Base-by-base conservation (phyloP, 2,329 filamentous ascomycete genomes). In the Biscogniauxia mediterranea region DNA sequence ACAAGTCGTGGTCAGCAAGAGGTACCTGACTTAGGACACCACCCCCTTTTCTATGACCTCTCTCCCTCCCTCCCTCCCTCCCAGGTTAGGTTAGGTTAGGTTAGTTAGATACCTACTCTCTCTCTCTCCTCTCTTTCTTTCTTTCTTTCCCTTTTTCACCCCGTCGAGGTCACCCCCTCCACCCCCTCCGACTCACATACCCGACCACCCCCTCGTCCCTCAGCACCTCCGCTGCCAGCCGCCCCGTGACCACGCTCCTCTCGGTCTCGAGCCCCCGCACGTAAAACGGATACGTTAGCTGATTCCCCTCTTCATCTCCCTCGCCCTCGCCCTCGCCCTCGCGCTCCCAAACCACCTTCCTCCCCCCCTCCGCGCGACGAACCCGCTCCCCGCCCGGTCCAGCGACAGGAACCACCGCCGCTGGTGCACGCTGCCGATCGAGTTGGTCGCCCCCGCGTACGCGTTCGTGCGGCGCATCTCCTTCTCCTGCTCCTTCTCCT, bases 351-450 rank as follows among this genome's bases (percentile, higher is more conserved):
- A 70, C 64, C 2, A 64, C 53, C 50, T 62, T 60, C 13, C 66
- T 69, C 2, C 63, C 28, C 57, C 58, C 56, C 69, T 70, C 21
- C 70, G 71, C 68, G 74, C 75, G 17, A 73, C 71, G 59, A 91
- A 89, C 4, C 88, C 88, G 55, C 83, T 86, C 4, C 79, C 82
- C 25, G 69, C 71, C 13, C 85, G 79, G 68, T 91, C 89, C 1
- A 91, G 76, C 11, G 83, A 83, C 19, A 90, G 68, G 61, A 85
- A 89, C 89, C 88, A 91, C 51, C 80, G 79, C 5, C 88, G 81
- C 71, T 91, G 88, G 67, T 91, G 83, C 3, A 91, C 77, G 46
- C 87, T 90, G 5, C 83, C 85, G 50, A 91, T 87, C 2, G 80
- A 83, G 68, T 91, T 91, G 1, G 69, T 78, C 0, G 89, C 86